A percentile compares a stretch with the other conserved stretches of the same genome.
phyloP scores from a whole-genome alignment of 108 stramenopile genomes.

The Stephanodiscus minutulus region DNA sequence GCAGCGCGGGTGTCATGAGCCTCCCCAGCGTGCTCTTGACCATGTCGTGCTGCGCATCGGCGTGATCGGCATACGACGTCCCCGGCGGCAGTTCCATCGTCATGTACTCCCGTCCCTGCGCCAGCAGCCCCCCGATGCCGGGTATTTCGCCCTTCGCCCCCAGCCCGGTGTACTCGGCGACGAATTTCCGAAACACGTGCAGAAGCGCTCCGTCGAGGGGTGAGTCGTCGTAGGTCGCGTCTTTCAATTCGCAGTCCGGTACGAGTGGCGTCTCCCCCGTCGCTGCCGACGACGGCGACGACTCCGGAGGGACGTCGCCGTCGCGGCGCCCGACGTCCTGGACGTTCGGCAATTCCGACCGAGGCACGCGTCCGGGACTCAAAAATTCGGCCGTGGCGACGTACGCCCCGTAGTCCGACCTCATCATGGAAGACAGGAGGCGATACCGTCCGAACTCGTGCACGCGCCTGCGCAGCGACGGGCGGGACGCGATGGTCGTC shows the following conservation, averaged over 20 bases:
- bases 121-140: slow-evolving; percentile 79
- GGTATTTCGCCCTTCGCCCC: slow-evolving; percentile 42
- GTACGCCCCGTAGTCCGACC: slow-evolving; percentile 71
- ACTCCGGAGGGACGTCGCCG: slow-evolving; percentile 1
- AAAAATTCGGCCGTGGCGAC: slow-evolving; percentile 76
- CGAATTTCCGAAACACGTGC: slow-evolving; percentile 73
- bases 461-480: slow-evolving; percentile 47
- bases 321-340: slow-evolving; percentile 59
- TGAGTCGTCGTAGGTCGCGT: slow-evolving; percentile 61
- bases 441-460: slow-evolving; percentile 71
- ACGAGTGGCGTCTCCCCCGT: slow-evolving; percentile 46
- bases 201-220: slow-evolving; percentile 67
- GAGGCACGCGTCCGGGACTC: slow-evolving; percentile 70
- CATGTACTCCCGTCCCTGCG: slow-evolving; percentile 84
- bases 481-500: slow-evolving; percentile 21
- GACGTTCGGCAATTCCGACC: slow-evolving; percentile 68
- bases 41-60: slow-evolving; percentile 79
- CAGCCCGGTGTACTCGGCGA: slow-evolving; percentile 64
- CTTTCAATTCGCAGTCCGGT: slow-evolving; percentile 67
- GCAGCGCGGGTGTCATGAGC: slow-evolving; percentile 89
- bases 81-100: slow-evolving; percentile 56
- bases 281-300: background rate
- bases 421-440: slow-evolving; percentile 62
- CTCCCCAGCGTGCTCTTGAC: slow-evolving; percentile 71
- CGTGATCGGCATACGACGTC: slow-evolving; percentile 47